Conservation (phyloP, 2,329 filamentous ascomycete species). For the Diplodia seriata region DNA sequence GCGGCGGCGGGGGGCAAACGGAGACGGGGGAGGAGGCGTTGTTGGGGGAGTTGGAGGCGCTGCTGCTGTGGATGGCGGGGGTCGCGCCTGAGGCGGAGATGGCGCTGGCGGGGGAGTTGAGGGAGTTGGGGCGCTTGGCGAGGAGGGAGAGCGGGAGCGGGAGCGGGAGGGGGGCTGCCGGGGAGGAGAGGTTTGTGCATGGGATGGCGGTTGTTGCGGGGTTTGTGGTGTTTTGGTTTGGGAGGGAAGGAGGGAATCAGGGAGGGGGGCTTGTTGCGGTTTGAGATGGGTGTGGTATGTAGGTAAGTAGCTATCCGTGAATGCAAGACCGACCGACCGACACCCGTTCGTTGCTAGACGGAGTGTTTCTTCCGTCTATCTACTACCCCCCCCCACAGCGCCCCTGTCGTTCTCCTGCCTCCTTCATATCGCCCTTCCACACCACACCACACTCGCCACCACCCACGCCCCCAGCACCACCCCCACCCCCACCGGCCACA, state of each 20-base stretch:
- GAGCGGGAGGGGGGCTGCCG: no score
- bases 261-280: neutral
- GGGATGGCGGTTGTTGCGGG: slow-evolving; percentile 10
- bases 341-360: no score
- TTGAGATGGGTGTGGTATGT: neutral
- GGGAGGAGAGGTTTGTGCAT: neutral
- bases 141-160: no score
- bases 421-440: neutral
- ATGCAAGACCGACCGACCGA: no score
- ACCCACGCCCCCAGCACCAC: neutral
- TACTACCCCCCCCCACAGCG: no score
- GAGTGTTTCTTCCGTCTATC: no score
- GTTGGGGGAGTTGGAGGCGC: neutral
- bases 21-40: neutral
- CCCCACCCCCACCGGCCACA: neutral
- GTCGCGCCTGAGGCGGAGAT: slow-evolving; percentile 2
- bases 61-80: slow-evolving; percentile 8
- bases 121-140: slow-evolving; percentile 11
- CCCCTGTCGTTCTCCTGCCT: no score
- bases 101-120: slow-evolving; percentile 1
- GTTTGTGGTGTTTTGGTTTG: slow-evolving; percentile 22
- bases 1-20: no score
- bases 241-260: neutral
- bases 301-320: neutral
- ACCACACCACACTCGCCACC: neutral